Evolutionary conservation across 2,329 filamentous ascomycete species (phyloP), one percentile per base, ranked within the genome.

Genomic region (Epicoccum sorghinum): DNA sequence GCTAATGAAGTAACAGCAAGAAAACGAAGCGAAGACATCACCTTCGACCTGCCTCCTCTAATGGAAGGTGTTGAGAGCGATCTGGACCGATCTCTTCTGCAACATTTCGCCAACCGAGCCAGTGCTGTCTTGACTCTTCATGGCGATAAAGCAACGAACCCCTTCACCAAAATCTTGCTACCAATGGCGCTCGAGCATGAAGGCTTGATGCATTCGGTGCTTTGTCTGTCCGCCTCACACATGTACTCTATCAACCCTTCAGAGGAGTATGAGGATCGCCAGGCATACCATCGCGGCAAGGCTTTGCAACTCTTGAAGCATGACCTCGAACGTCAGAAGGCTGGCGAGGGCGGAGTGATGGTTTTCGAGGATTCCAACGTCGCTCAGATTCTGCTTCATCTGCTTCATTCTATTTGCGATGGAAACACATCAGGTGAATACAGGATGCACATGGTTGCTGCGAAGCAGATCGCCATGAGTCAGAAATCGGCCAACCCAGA

Each of bases 201-300:
- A 58, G 91, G 91, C 10, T 79, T 96, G 47, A 96, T 96, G 91
- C 92, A 96, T 72, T 95, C 91, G 9, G 86, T 96, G 44, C 82
- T 96, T 47, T 91, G 90, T 39, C 81, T 96, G 7, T 90, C 91
- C 33, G 90, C 90, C 63, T 91, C 87, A 56, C 91, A 96, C 65
- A 73, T 86, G 47, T 80, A 80, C n/a, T 79, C 79, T 7, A 71
- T 80, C 12, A 79, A 79, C 54, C 79, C 80, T 1, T 79, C 80
- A 47, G 76, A 78, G 35, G 78, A 78, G 29, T 78, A 83, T 61
- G 78, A 79, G 51, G 78, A 83, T 52, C 78, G 84, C 38, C 83
- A 84, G 60, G 64, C 61, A 13, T 71, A 65, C 52, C 71, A 74
- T 40, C 65, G 71, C 35, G 70, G 70, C 52, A 71, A 70, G 49